These are phyloP conservation scores for Aureobasidium sp. DNA, from an alignment of 2,329 filamentous ascomycete species.

Conservation along the genomic window DNA sequence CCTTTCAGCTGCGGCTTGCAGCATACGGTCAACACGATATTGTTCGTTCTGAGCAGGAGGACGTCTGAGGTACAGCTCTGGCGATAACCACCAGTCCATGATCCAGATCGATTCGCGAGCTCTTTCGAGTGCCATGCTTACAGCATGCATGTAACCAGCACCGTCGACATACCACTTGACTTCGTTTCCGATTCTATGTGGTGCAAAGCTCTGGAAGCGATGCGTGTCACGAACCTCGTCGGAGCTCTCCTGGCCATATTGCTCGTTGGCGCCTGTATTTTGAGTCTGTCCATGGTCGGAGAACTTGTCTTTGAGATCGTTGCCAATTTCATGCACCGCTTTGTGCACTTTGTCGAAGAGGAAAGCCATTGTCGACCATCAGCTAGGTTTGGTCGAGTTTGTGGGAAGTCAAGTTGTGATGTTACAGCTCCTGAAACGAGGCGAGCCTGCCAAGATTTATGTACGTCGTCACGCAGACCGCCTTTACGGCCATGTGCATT, in stretches of 20 bases:
- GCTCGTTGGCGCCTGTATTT: constrained; percentile 33
- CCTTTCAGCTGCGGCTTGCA: constrained; percentile 72
- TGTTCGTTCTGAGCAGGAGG: constrained; percentile 75
- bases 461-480: constrained; percentile 5
- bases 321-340: constrained; percentile 44
- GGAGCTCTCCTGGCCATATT: constrained; percentile 37
- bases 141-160: constrained; percentile 78
- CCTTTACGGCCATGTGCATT: background rate
- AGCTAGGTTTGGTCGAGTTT: background rate
- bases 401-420: background rate
- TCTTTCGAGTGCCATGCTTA: constrained; percentile 70
- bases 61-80: constrained; percentile 78
- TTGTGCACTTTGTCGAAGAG: constrained; percentile 51
- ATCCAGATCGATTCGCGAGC: constrained; percentile 77
- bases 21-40: constrained; percentile 77
- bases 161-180: constrained; percentile 90
- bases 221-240: constrained; percentile 40
- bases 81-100: constrained; percentile 83
- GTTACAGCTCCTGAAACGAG: background rate
- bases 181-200: constrained; percentile 61
- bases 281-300: constrained; percentile 27
- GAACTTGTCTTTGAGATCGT: constrained; percentile 45
- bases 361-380: constrained; percentile 29
- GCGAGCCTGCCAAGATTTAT: background rate
- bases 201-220: constrained; percentile 60